Evolutionary conservation across 2,329 filamentous ascomycete species (phyloP).

Genomic region (Exophiala bonariae): DNA sequence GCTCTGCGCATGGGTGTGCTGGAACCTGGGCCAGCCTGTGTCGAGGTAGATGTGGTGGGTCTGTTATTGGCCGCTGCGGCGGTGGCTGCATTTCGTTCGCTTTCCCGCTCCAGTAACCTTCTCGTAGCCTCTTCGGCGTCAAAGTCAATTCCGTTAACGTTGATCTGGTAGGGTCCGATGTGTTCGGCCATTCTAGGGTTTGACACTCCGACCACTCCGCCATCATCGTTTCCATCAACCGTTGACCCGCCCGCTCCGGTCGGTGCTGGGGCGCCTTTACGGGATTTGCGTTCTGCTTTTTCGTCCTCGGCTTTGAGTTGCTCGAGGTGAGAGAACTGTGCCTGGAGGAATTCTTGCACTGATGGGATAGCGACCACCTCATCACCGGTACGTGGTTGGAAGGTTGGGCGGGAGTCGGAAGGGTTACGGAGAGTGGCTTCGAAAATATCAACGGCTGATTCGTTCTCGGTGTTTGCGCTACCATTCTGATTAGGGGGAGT

Average conservation of each 20-base stretch:
- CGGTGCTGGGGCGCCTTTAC: constrained; percentile 15
- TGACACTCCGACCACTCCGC: constrained; percentile 38
- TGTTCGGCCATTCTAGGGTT: constrained; percentile 64
- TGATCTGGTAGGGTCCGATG: constrained; percentile 94
- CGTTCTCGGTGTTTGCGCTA: constrained; percentile 19
- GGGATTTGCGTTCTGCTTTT: constrained; percentile 34
- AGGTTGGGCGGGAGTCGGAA: constrained; percentile 16
- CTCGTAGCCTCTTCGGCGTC: constrained; percentile 73
- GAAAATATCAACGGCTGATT: constrained; percentile 21
- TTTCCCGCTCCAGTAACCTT: constrained; percentile 24
- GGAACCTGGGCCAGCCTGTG: neutral
- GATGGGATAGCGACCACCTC: constrained; percentile 61
- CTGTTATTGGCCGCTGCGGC: neutral
- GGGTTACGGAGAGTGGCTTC: constrained; percentile 22
- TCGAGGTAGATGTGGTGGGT: neutral
- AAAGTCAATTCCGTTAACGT: constrained; percentile 95
- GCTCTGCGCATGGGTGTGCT: constrained; percentile 22
- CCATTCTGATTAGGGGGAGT: constrained; percentile 25
- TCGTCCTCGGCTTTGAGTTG: constrained; percentile 58
- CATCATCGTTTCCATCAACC: constrained; percentile 34
- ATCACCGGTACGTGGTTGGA: constrained; percentile 39
- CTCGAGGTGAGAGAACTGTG: constrained; percentile 76
- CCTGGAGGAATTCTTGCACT: constrained; percentile 73
- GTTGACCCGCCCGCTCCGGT: constrained; percentile 6
- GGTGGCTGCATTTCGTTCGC: constrained; percentile 12